Evolutionary conservation across 2,329 filamentous ascomycete genomes (phyloP).

Genomic region (Xylaria sp.): DNA sequence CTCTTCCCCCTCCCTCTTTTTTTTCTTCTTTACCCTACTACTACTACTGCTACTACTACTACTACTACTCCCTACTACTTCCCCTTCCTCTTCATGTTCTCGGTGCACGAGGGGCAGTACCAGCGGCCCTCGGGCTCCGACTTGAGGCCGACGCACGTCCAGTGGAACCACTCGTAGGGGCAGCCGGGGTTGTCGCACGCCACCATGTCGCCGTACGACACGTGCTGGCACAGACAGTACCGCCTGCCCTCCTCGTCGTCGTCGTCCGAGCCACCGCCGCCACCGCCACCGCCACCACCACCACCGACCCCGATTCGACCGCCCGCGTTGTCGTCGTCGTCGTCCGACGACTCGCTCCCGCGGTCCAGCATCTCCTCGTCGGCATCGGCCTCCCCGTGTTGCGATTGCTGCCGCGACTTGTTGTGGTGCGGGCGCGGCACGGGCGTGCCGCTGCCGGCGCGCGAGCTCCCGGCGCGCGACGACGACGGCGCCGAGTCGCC

Average conservation of each 20-base stretch:
- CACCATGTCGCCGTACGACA: slow-evolving; percentile 87
- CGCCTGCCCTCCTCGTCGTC: slow-evolving; percentile 77
- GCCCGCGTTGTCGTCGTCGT: slow-evolving; percentile 74
- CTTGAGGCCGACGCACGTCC: slow-evolving; percentile 71
- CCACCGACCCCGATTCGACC: too few species aligned
- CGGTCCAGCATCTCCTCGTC: slow-evolving; percentile 40
- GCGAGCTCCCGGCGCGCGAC: slow-evolving; percentile 51
- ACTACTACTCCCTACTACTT: slow-evolving; percentile 25
- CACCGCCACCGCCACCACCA: slow-evolving; percentile 6
- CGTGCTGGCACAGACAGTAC: slow-evolving; percentile 82
- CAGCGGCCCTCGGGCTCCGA: slow-evolving; percentile 69
- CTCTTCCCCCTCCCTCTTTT: background rate
- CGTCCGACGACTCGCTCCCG: slow-evolving; percentile 57
- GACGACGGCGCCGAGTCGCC: slow-evolving; percentile 53
- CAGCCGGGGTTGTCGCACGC: slow-evolving; percentile 84
- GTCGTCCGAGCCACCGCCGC: slow-evolving; percentile 54
- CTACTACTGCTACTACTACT: too few species aligned
- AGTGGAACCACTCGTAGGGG: slow-evolving; percentile 87
- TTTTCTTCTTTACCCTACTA: background rate
- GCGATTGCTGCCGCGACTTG: slow-evolving; percentile 16
- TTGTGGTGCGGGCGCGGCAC: slow-evolving; percentile 29
- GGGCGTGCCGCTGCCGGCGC: slow-evolving; percentile 43
- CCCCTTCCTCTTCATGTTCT: slow-evolving; percentile 52
- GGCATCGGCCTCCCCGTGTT: slow-evolving; percentile 28
- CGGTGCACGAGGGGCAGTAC: slow-evolving; percentile 66